Evolutionary conservation across 1,284 basidiomycete genomes (phyloP), one percentile per base, ranked within the genome.

Genomic region (Cryptococcus floricola): DNA sequence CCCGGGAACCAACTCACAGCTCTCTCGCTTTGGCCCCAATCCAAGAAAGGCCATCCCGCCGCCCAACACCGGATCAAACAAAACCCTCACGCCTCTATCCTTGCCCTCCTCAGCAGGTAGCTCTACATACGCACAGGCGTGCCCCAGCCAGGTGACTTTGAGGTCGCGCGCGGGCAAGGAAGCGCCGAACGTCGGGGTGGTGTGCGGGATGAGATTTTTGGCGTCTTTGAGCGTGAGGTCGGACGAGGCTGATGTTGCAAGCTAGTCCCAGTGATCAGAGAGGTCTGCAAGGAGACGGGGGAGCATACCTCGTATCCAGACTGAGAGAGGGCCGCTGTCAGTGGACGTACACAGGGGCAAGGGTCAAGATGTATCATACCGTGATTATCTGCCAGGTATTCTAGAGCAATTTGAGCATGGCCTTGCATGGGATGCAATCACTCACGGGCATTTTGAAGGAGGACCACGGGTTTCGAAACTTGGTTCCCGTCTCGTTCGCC

Each of bases 61-160:
- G 84, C 76, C 31, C 81, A 84, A 84, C 2, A 86, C 86, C 10
- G 87, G 87, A 66, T 89, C 87, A 61, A 87, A 86, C 13, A 89
- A 73, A n/a, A 88, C 78, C 18, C 85, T 78, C 4, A 83, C 75
- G 1, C 87, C 86, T 39, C 85, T 76, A 13, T 66, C 55, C 27
- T 77, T 75, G 7, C 37, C 50, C 16, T 43, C 38, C 28, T 41
- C 44, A 19, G 37, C 25, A 23, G 80, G 87, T 39, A 87, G 76
- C 72, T 88, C 86, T 41, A 88, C 78, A 3, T 88, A 74, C 70
- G 85, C 87, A 60, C 83, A 85, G 0, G 87, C 87, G 69, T 89
- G 87, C 0, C 79, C 85, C 2, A 87, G 77, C 85, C 85, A 89
- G 0, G 86, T 88, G 8, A 84, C 80, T 66, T 86, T 87, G 56